phyloP scores from a whole-genome alignment of 2,329 filamentous ascomycete species.

The Fusarium subglutinans region DNA sequence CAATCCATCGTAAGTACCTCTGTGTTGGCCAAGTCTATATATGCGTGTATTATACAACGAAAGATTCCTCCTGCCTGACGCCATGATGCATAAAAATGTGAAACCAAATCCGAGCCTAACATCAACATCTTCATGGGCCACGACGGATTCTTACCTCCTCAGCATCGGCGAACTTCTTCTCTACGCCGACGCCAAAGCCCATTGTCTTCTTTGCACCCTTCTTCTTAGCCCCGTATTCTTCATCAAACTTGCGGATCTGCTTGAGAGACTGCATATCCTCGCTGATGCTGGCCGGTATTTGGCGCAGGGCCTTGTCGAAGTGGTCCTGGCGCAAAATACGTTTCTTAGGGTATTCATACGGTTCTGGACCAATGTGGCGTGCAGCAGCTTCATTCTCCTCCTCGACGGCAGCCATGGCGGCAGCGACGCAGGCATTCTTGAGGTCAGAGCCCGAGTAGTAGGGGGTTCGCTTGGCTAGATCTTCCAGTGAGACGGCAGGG shows the following conservation, averaged over 20 bases:
- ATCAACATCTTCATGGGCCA: conserved; percentile 16
- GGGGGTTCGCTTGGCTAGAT: conserved; percentile 73
- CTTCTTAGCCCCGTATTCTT: conserved; percentile 88
- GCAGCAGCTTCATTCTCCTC: conserved; percentile 68
- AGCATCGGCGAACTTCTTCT: conserved; percentile 48
- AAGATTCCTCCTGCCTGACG: conserved; percentile 9
- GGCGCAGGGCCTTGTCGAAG: conserved; percentile 85
- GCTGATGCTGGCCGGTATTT: conserved; percentile 91
- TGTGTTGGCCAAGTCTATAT: conserved; percentile 31
- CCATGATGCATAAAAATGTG: conserved; percentile 1
- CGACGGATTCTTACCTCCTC: conserved; percentile 58
- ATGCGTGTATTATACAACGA: conserved; percentile 14
- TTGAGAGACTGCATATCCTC: conserved; percentile 91
- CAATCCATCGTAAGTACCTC: neutral
- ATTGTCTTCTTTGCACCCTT: conserved; percentile 68
- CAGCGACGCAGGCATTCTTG: conserved; percentile 83
- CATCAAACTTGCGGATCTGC: conserved; percentile 93
- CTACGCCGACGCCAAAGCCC: conserved; percentile 65
- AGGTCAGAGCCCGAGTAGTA: conserved; percentile 86
- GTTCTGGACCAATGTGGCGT: conserved; percentile 51
- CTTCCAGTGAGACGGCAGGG: conserved; percentile 65
- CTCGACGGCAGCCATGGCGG: conserved; percentile 80
- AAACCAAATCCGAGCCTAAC: neutral
- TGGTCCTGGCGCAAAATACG: conserved; percentile 69
- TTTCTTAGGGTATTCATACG: conserved; percentile 70